Conservation (phyloP, 208 protist species). For the Acanthamoeba rhysodes region DNA sequence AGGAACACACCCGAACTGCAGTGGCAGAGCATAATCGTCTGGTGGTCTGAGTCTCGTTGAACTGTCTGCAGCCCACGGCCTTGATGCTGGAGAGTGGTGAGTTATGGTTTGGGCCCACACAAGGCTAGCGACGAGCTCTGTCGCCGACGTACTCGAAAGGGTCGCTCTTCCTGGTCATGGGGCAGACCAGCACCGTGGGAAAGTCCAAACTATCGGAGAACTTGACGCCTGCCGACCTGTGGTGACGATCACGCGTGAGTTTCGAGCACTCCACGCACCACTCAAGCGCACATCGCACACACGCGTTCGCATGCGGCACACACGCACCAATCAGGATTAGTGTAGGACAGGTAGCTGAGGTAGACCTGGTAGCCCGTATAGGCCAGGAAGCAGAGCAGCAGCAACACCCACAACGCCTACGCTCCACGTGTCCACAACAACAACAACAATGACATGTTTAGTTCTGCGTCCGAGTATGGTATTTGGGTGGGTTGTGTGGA, state of each 20-base stretch:
- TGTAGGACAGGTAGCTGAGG: constrained; percentile 38
- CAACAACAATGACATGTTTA: too few relatives aligned
- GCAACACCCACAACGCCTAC: not conserved
- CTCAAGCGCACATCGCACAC: not conserved
- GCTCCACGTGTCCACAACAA: too few relatives aligned
- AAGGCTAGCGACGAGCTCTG: too few relatives aligned
- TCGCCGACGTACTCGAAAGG: too few relatives aligned
- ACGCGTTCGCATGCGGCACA: not conserved
- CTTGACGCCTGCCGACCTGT: not conserved
- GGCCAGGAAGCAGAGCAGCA: not conserved
- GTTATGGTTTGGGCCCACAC: too few relatives aligned
- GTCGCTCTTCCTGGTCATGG: constrained; percentile 14
- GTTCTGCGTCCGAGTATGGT: too few relatives aligned
- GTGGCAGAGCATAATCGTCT: not conserved
- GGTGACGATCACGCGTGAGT: not conserved
- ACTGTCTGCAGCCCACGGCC: not conserved
- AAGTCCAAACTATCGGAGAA: not conserved
- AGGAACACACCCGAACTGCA: not conserved
- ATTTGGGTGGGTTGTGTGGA: too few relatives aligned
- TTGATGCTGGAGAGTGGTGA: not conserved
- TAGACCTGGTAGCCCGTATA: constrained; percentile 2
- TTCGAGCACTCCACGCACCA: not conserved
- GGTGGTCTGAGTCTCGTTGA: not conserved
- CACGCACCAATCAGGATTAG: constrained; percentile 1
- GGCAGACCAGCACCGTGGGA: constrained; percentile 19